A percentile compares a stretch with the other conserved stretches of the same genome.
Conservation (phyloP, 805 yeast genomes). For the Candida coleopterorum region DNA sequence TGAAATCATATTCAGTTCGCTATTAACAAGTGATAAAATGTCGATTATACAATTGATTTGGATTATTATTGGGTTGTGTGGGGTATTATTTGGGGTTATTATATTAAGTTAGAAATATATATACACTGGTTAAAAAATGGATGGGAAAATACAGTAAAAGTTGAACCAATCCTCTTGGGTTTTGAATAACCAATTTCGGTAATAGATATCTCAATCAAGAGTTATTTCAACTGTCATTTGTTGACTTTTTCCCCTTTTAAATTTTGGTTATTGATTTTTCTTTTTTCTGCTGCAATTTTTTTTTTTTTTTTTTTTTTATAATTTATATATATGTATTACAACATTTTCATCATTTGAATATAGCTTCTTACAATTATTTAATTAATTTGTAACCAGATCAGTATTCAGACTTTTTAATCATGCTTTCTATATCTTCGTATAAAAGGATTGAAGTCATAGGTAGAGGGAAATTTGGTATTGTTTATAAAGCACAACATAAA, state of each 20-base stretch:
- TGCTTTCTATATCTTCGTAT: conserved; percentile 35
- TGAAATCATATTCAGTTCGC: conserved; percentile 54
- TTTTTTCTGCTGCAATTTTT: too few relatives aligned
- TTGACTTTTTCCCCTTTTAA: too few relatives aligned
- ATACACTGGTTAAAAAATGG: not conserved
- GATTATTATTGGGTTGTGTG: conserved; percentile 42
- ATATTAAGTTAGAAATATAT: conserved; percentile 53
- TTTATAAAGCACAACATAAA: conserved; percentile 76
- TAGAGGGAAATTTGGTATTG: conserved; percentile 95
- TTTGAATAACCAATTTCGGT: too few relatives aligned
- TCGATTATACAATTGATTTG: conserved; percentile 46
- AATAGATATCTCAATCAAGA: too few relatives aligned
- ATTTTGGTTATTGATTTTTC: too few relatives aligned
- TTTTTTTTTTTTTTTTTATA: too few relatives aligned
- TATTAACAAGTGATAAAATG: conserved; percentile 41
- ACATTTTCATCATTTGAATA: too few relatives aligned
- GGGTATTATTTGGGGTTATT: conserved; percentile 65
- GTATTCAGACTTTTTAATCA: conserved; percentile 8
- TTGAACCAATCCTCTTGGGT: not conserved
- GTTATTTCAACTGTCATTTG: too few relatives aligned
- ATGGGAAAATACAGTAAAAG: not conserved
- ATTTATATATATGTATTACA: too few relatives aligned
- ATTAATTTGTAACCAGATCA: not conserved
- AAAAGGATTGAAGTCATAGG: conserved; percentile 90
- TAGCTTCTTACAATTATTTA: too few relatives aligned